Evolutionary conservation across 371 early-diverging fungal species (phyloP).

Genomic region (Capillidium heterosporum): DNA sequence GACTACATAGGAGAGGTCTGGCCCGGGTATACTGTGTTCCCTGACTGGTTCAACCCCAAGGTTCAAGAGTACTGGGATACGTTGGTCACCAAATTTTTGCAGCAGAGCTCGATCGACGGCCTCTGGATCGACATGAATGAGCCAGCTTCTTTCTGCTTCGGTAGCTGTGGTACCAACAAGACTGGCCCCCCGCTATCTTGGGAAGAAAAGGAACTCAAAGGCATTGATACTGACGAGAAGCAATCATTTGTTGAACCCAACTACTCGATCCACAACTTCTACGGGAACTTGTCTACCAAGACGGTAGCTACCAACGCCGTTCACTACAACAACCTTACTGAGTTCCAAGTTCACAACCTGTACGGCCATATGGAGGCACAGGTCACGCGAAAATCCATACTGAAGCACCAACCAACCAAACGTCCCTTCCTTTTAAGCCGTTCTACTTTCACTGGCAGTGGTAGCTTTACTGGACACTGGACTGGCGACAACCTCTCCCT

Average conservation of each 20-base stretch:
- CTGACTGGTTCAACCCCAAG: constrained; percentile 38
- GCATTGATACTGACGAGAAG: too few relatives aligned
- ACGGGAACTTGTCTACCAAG: constrained; percentile 21
- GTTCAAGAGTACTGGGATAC: constrained; percentile 25
- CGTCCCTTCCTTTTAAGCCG: constrained; percentile 56
- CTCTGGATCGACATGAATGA: constrained; percentile 61
- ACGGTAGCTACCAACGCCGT: constrained; percentile 33
- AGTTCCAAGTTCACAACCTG: constrained; percentile 43
- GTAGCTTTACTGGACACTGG: constrained; percentile 45
- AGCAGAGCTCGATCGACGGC: constrained; percentile 26
- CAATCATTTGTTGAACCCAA: constrained; percentile 13
- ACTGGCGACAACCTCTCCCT: constrained; percentile 37
- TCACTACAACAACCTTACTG: constrained; percentile 27
- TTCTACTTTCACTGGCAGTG: constrained; percentile 45
- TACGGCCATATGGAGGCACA: constrained; percentile 38
- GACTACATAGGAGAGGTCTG: constrained; percentile 33
- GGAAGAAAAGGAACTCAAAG: neutral
- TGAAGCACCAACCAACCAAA: constrained; percentile 13
- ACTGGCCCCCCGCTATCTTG: neutral
- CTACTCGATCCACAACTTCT: constrained; percentile 27
- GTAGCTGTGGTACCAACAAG: constrained; percentile 19
- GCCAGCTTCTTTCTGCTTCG: constrained; percentile 35
- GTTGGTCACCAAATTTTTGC: constrained; percentile 19
- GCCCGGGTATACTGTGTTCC: constrained; percentile 46
- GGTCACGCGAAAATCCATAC: constrained; percentile 23